Evolutionary conservation across 176 grass and related monocot species (phyloP), one percentile per base, ranked within the genome.

Genomic region (Miscanthus lutarioriparius): DNA sequence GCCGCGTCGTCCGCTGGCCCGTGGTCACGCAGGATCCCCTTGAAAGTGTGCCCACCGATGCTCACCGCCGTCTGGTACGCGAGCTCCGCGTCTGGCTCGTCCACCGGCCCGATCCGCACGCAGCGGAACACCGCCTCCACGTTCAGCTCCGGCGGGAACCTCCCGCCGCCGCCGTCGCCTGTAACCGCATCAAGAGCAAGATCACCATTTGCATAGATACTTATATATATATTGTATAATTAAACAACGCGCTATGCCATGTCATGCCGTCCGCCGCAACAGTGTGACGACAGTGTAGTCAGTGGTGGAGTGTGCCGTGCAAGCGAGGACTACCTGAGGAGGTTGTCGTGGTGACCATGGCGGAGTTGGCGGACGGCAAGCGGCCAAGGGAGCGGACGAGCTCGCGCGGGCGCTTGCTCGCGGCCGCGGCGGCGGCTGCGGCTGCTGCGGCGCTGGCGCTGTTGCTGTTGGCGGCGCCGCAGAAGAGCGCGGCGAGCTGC

Each of bases 31-130:
- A 96, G 87, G 70, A 99, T 96, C 64, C 96, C 96, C 84, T 96
- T 99, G 86, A 96, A 99, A 5, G 92, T 89, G 87, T 99, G 96
- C 0, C 96, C 96, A 2, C 91, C 91, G 82, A 99, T 99, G 93
- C 78, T 96, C 67, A 99, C 86, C 64, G 93, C 91, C 35, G 96
- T 94, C 86, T 99, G 96, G 88, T 99, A 99, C 13, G 96, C 96
- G 5, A 94, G 79, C 86, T 99, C 96, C 64, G 94, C 93, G 41
- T 94, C 96, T 19, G 87, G 83, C 79, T 99, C 93, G 70, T 99
- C 96, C 61, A 99, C 79, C 15, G 96, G 61, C 59, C 96, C 92
- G 37, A 99, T 94, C 16, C 94, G 84, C 37, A 99, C 88, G 86
- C 96, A 96, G 6, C 96, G 89, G 88, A 99, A 99, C 83, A 99